A percentile compares a stretch with the other conserved stretches of the same genome.
Evolutionary conservation across 129 eudicot genomes (phyloP).

Genomic region (Calendula officinalis): DNA sequence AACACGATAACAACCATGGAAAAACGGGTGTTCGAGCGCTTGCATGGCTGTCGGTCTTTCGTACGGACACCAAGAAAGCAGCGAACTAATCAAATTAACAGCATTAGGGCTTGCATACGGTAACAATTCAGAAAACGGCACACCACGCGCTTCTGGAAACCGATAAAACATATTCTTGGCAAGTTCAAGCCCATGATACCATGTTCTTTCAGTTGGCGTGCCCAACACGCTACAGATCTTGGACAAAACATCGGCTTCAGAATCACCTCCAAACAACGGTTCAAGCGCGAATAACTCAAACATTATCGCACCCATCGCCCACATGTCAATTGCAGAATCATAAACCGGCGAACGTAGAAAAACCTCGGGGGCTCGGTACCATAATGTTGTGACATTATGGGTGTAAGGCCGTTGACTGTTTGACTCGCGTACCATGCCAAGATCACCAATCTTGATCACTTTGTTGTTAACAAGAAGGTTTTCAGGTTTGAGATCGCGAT

Average conservation of each 20-base stretch:
- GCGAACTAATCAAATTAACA: no score
- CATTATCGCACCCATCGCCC: no score
- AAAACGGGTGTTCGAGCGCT: no score
- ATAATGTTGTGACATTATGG: not conserved
- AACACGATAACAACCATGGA: no score
- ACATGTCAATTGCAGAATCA: no score
- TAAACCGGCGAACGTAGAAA: not conserved
- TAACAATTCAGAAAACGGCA: not conserved
- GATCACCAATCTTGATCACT: constrained; percentile 16
- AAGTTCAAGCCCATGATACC: not conserved
- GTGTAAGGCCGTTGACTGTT: not conserved
- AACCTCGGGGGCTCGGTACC: constrained; percentile 19
- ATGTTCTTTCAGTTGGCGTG: not conserved
- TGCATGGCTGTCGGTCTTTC: no score
- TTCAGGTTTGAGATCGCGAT: constrained; percentile 8
- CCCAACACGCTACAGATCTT: constrained; percentile 1
- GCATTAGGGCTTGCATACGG: not conserved
- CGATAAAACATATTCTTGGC: not conserved
- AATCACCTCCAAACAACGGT: not conserved
- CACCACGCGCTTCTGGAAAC: not conserved
- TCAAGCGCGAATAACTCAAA: not conserved
- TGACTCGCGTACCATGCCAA: constrained; percentile 10
- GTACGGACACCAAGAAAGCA: no score
- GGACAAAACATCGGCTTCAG: not conserved
- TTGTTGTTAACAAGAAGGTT: constrained; percentile 8